These are phyloP conservation scores for Phytophthora citrophthora DNA, from an alignment of 352 stramenopile species.

Conservation along the genomic window DNA sequence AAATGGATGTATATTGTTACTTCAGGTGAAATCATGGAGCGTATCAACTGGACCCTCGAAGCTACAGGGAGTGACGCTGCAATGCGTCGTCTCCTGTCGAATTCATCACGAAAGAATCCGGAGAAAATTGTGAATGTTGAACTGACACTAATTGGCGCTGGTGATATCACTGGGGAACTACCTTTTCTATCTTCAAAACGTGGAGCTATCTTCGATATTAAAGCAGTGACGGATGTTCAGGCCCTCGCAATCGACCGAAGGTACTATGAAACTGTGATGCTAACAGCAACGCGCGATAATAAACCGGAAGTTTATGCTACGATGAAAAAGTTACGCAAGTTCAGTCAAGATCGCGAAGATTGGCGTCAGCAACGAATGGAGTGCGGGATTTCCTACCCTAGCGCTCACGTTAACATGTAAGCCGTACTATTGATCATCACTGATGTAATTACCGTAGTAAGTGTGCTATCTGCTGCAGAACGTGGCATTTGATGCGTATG, in stretches of 20 bases:
- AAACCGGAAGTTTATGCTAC: constrained; percentile 51
- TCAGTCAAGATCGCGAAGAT: constrained; percentile 67
- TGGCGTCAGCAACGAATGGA: constrained; percentile 77
- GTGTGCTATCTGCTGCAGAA: constrained; percentile 36
- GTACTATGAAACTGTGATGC: constrained; percentile 67
- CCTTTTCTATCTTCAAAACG: constrained; percentile 64
- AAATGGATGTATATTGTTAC: constrained; percentile 84
- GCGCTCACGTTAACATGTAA: constrained; percentile 76
- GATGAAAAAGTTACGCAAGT: constrained; percentile 48
- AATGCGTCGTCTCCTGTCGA: constrained; percentile 31
- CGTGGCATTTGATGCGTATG: constrained; percentile 81
- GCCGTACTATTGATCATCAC: constrained; percentile 1
- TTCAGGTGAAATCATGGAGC: constrained; percentile 70
- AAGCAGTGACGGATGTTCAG: constrained; percentile 69
- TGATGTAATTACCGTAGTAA: background rate
- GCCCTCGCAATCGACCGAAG: constrained; percentile 65
- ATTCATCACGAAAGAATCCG: constrained; percentile 42
- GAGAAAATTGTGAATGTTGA: constrained; percentile 82
- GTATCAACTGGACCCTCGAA: constrained; percentile 63
- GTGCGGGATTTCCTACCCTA: constrained; percentile 70
- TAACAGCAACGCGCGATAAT: constrained; percentile 47
- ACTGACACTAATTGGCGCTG: constrained; percentile 58
- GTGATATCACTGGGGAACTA: constrained; percentile 67
- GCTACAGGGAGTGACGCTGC: constrained; percentile 21
- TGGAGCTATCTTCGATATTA: constrained; percentile 66